Percentiles rank a stretch among this genome's conserved stretches.
These are phyloP conservation scores for Liquidambar formosana DNA, from an alignment of 164 flowering plant species.

Conservation along the genomic window DNA sequence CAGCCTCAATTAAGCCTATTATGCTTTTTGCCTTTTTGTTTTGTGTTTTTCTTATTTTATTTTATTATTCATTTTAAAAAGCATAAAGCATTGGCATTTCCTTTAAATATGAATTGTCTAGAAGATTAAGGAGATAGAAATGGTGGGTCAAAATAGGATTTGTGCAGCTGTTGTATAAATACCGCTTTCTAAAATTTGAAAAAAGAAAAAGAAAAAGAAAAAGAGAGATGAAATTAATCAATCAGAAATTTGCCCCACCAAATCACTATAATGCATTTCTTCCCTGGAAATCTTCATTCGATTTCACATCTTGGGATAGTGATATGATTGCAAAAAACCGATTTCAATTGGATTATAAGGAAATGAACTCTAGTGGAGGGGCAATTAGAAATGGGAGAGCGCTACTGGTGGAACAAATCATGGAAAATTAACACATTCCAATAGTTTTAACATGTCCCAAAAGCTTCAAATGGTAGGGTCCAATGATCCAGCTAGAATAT, in stretches of 20 bases:
- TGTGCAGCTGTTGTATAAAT: neutral
- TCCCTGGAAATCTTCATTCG: neutral
- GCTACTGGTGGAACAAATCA: neutral
- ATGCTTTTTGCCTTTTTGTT: neutral
- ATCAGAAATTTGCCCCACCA: neutral
- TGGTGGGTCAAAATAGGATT: neutral
- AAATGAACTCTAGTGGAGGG: neutral
- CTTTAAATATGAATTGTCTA: neutral
- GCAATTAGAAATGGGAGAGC: neutral
- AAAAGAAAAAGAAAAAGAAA: too few species aligned
- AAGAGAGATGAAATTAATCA: neutral
- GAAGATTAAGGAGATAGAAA: neutral
- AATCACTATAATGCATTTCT: neutral
- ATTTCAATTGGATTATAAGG: neutral
- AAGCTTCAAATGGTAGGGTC: neutral
- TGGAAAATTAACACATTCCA: neutral
- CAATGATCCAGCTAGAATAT: neutral
- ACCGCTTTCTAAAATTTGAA: neutral
- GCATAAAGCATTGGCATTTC: neutral
- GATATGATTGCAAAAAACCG: slow-evolving; percentile 1
- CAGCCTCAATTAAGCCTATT: neutral
- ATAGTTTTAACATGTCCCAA: neutral
- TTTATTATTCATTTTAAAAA: neutral
- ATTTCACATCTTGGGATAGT: neutral
- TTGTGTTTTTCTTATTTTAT: too few species aligned